These are phyloP conservation scores for Pleurotus ostreatus DNA, from an alignment of 768 basidiomycete species.

Conservation along the genomic window DNA sequence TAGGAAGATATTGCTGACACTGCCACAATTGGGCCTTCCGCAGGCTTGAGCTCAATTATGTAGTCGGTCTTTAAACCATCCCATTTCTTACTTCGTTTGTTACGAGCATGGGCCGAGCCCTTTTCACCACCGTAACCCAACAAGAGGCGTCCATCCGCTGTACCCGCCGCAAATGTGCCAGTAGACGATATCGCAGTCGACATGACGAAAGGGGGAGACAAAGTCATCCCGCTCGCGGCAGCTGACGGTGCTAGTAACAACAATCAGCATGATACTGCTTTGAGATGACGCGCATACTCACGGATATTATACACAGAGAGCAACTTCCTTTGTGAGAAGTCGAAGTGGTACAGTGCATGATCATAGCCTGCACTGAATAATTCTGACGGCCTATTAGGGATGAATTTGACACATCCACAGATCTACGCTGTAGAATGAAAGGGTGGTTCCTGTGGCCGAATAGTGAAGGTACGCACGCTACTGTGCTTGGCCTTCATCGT, in stretches of 20 bases:
- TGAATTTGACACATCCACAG: conserved; percentile 65
- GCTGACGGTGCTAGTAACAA: conserved; percentile 30
- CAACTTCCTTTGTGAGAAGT: conserved; percentile 49
- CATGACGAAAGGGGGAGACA: conserved; percentile 75
- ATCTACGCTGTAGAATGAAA: conserved; percentile 41
- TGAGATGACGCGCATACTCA: conserved; percentile 18
- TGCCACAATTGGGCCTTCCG: conserved; percentile 72
- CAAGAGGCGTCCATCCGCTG: conserved; percentile 73
- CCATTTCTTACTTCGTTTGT: conserved; percentile 66
- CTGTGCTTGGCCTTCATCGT: conserved; percentile 61
- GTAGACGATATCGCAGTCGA: conserved; percentile 53
- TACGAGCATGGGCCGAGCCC: conserved; percentile 26
- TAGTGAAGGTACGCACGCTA: conserved; percentile 44
- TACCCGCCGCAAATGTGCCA: conserved; percentile 65
- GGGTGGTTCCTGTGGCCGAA: neutral
- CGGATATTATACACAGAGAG: conserved; percentile 60
- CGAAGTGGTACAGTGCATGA: conserved; percentile 61
- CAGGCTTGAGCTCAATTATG: conserved; percentile 44
- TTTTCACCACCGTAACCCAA: conserved; percentile 67
- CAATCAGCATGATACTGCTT: conserved; percentile 1
- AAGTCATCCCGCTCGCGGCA: conserved; percentile 43
- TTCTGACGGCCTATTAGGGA: conserved; percentile 68
- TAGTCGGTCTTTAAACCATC: conserved; percentile 54
- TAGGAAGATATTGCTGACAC: conserved; percentile 38
- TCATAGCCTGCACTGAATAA: conserved; percentile 80